Conservation (phyloP, 139 green algal genomes). For the Coccomyxa sp. region DNA sequence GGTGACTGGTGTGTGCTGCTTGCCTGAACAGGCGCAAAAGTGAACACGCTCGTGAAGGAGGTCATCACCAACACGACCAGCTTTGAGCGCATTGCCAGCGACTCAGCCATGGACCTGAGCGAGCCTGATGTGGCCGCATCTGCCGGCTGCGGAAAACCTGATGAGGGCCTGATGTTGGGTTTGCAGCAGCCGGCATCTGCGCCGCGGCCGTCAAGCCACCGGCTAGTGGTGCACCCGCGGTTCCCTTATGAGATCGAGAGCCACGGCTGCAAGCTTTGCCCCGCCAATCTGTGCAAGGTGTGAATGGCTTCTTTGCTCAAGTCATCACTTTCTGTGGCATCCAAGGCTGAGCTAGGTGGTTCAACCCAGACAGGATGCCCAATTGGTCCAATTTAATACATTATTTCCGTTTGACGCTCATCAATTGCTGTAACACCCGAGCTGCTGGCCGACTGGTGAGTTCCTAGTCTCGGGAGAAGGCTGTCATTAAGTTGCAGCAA, state of each 20-base stretch:
- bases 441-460: no score
- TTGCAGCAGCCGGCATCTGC: background rate
- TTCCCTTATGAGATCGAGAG: background rate
- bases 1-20: no score
- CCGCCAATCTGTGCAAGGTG: slow-evolving; percentile 75
- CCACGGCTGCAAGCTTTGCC: slow-evolving; percentile 70
- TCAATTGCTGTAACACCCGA: no score
- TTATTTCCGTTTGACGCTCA: no score
- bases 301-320: background rate
- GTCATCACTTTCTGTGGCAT: background rate
- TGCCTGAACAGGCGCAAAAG: slow-evolving; percentile 24
- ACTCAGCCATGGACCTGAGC: background rate
- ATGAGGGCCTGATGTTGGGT: background rate
- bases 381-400: no score
- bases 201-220: slow-evolving; percentile 6
- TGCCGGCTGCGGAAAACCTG: background rate
- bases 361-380: no score
- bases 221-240: slow-evolving; percentile 10
- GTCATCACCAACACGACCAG: slow-evolving; percentile 61
- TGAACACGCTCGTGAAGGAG: slow-evolving; percentile 36
- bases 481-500: no score
- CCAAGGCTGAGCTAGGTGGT: no score
- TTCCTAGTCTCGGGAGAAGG: no score
- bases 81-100: slow-evolving; percentile 43
- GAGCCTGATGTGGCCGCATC: no score